Evolutionary conservation across 192 early-diverging fungal species (phyloP), one percentile per base, ranked within the genome.

Genomic region (Linnemannia hyalina): DNA sequence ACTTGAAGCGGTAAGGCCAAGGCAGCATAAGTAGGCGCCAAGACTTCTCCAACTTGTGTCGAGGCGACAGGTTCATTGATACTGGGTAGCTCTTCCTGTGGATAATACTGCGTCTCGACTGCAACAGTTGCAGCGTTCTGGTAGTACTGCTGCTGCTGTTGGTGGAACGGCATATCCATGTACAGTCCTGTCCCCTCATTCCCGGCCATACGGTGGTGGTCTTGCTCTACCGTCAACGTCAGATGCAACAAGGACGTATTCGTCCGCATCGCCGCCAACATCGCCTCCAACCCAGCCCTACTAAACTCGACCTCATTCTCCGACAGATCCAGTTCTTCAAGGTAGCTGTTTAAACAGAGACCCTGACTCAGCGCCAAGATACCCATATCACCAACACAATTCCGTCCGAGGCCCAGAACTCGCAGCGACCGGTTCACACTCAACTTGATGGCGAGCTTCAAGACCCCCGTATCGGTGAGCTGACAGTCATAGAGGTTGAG

Each of bases 401-500:
- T 86, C 13, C 76, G 74, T 29, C 84, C 84, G 2, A 86, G 47
- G 0, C 80, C 80, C 6, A 86, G 52, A 15, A 78, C 78, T 0
- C 79, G 75, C 0, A 86, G 75, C 2, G 78, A 80, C 54, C 55
- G 74, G 68, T 86, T 86, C 40, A 86, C 84, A 55, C 84, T 81
- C 35, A 86, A 68, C 52, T 78, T 81, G 70, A 86, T 74, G 8
- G 84, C 84, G 0, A 86, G 60, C 36, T 86, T 86, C 46, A 78
- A 42, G n/a, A 86, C 75, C 6, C 84, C 84, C 0, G 77, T 36
- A 49, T 86, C 84, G 6, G 84, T 86, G 57, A 86, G 71, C 68
- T 86, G 84, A 46, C 84, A 86, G 26, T 86, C 84, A 32, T 81
- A 86, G 4, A 86, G 71, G 69, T 86, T 86, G 15, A 86, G 68